A percentile compares a stretch with the other conserved stretches of the same genome.
Evolutionary conservation across 805 yeast species (phyloP).

Genomic region (Phaffomyces antillensis): DNA sequence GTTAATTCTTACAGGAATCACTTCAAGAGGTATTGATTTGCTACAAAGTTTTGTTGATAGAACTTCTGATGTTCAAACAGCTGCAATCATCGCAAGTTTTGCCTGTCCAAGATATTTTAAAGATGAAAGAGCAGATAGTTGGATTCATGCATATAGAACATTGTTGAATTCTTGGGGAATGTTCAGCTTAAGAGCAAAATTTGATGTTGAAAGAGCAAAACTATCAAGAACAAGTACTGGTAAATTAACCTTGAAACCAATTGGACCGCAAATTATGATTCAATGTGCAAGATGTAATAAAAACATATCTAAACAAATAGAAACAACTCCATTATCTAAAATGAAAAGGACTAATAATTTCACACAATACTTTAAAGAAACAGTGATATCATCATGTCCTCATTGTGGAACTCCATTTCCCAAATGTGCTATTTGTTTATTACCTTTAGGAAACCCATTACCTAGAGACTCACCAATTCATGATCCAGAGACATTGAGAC

Average conservation of each 20-base stretch:
- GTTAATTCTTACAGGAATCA: slow-evolving; percentile 82
- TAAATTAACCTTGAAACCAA: slow-evolving; percentile 36
- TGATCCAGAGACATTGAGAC: slow-evolving; percentile 13
- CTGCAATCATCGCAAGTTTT: slow-evolving; percentile 70
- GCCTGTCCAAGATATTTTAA: slow-evolving; percentile 79
- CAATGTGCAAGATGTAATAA: slow-evolving; percentile 82
- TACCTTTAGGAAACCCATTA: slow-evolving; percentile 66
- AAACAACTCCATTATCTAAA: slow-evolving; percentile 1
- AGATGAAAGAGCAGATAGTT: slow-evolving; percentile 65
- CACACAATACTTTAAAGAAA: slow-evolving; percentile 7
- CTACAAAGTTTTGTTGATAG: slow-evolving; percentile 83
- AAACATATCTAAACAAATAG: slow-evolving; percentile 42
- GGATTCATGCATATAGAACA: slow-evolving; percentile 67
- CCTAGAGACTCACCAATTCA: slow-evolving; percentile 26
- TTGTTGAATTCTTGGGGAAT: slow-evolving; percentile 75
- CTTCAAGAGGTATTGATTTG: slow-evolving; percentile 74
- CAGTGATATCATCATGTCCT: slow-evolving; percentile 43
- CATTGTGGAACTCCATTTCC: slow-evolving; percentile 87
- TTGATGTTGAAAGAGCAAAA: slow-evolving; percentile 72
- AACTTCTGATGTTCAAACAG: slow-evolving; percentile 88
- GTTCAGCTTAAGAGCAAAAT: slow-evolving; percentile 72
- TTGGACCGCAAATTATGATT: slow-evolving; percentile 69
- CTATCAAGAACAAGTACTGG: slow-evolving; percentile 51
- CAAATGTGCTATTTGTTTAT: slow-evolving; percentile 80
- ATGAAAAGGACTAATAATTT: slow-evolving; percentile 7